These are phyloP conservation scores for Tolypocladium tundrense DNA, from an alignment of 2,329 filamentous ascomycete species.

Conservation along the genomic window DNA sequence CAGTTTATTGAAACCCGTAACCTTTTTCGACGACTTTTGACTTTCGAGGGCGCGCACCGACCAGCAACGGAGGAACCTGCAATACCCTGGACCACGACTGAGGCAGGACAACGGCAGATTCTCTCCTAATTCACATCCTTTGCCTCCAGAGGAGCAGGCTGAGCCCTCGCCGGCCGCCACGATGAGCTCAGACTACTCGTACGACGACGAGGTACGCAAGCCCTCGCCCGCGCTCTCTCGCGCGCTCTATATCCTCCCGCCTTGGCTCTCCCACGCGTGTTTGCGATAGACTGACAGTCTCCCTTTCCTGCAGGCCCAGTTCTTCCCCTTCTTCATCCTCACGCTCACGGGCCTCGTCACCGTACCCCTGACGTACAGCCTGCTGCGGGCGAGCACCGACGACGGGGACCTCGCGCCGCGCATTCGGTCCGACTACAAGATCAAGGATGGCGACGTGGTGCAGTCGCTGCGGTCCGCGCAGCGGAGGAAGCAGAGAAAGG, in stretches of 20 bases:
- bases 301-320: conserved; percentile 58
- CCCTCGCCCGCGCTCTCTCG: background rate
- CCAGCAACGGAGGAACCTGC: background rate
- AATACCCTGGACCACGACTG: background rate
- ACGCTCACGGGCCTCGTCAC: conserved; percentile 83
- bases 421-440: conserved; percentile 72
- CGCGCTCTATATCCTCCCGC: too few species aligned
- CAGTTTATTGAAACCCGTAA: background rate
- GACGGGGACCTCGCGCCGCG: conserved; percentile 72
- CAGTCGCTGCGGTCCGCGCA: conserved; percentile 74
- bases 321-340: conserved; percentile 98
- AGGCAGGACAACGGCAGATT: background rate
- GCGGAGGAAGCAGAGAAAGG: conserved; percentile 77
- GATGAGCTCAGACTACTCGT: conserved; percentile 94
- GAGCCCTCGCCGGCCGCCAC: conserved; percentile 32
- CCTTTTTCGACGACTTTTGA: background rate
- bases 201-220: conserved; percentile 72
- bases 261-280: background rate
- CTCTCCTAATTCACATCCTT: background rate
- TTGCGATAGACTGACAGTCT: conserved; percentile 1
- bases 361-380: conserved; percentile 78
- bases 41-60: background rate
- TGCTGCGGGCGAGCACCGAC: conserved; percentile 67
- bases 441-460: conserved; percentile 75
- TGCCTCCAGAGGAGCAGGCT: conserved; percentile 15